Evolutionary conservation across 1,284 basidiomycete genomes (phyloP), one percentile per base, ranked within the genome.

Genomic region (Ceratobasidium sp.): DNA sequence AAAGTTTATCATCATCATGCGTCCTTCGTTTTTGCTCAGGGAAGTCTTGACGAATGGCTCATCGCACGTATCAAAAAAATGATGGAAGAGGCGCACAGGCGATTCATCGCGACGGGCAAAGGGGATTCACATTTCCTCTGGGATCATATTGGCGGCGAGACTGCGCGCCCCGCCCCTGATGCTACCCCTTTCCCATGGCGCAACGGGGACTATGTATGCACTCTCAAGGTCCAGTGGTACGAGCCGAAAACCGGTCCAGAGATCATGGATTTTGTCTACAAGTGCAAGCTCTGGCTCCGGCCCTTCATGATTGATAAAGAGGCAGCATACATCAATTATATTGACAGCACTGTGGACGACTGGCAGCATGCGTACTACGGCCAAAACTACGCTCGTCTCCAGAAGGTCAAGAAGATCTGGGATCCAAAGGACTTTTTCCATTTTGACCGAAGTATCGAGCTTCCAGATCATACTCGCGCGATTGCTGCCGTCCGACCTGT

Each of bases 141-240:
- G 71, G 71, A 60, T 33, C 71, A 75, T 49, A 60, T 61, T 44
- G 71, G 71, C 42, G 71, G 23, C 20, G 71, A n/a, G n/a, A 75
- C 71, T 7, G 71, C 71, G 15, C n/a, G 18, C 33, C n/a, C 18
- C 13, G 26, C 33, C 18, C n/a, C 56, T 15, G 39, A 60, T 33
- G 55, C 13, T 18, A 75, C 71, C 18, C 33, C 71, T 42, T 75
- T 58, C 39, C 58, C 58, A 28, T 75, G 71, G 71, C 71, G 71
- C 46, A n/a, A 67, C 6, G 71, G 71, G 18, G 20, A 20, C 39
- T 75, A 75, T 39, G 71, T 75, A 26, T 58, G 39, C 53, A 75
- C 13, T 26, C 42, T 75, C 46, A 75, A 60, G 60, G 9, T 61
- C 15, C 39, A 23, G 63, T 75, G 71, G 71, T 33, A 28, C 33